A percentile compares a stretch with the other conserved stretches of the same genome.
Evolutionary conservation across 2,329 filamentous ascomycete species (phyloP).

Genomic region (Amylocarpus encephaloides): DNA sequence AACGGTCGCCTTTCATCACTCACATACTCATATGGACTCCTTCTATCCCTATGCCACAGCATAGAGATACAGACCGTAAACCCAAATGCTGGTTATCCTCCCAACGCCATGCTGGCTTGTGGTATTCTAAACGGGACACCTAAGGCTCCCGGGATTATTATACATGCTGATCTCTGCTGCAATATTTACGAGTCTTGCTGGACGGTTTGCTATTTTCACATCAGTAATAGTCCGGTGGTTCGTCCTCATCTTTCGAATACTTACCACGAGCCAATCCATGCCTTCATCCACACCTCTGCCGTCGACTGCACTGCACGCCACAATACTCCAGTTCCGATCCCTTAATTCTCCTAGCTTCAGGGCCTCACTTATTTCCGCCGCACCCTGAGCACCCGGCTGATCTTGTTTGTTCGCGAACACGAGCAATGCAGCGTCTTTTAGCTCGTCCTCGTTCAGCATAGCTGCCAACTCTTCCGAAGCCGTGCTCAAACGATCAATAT

Average conservation of each 20-base stretch:
- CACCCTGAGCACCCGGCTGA: slow-evolving; percentile 92
- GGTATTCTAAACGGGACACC: slow-evolving; percentile 17
- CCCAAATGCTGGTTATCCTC: slow-evolving; percentile 5
- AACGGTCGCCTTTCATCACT: not conserved
- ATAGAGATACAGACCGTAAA: slow-evolving; percentile 3
- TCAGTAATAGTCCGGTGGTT: slow-evolving; percentile 7
- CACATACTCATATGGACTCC: not conserved
- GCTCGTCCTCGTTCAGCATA: slow-evolving; percentile 96
- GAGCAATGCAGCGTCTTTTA: slow-evolving; percentile 83
- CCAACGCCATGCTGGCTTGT: slow-evolving; percentile 6
- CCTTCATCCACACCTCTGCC: slow-evolving; percentile 91
- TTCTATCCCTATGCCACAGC: not conserved
- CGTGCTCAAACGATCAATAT: slow-evolving; percentile 90
- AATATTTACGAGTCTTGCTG: slow-evolving; percentile 28
- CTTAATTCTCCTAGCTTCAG: slow-evolving; percentile 83
- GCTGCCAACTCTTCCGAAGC: slow-evolving; percentile 87
- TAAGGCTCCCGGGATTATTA: slow-evolving; percentile 13
- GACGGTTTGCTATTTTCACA: slow-evolving; percentile 30
- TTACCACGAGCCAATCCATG: slow-evolving; percentile 90
- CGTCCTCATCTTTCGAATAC: slow-evolving; percentile 3
- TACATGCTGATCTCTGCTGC: slow-evolving; percentile 14
- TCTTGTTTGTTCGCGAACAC: slow-evolving; percentile 99
- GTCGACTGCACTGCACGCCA: slow-evolving; percentile 94
- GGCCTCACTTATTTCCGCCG: slow-evolving; percentile 93
- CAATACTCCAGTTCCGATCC: slow-evolving; percentile 98